These are phyloP conservation scores for Nitzschia sp. DNA, from an alignment of 108 stramenopile species.

Conservation along the genomic window DNA sequence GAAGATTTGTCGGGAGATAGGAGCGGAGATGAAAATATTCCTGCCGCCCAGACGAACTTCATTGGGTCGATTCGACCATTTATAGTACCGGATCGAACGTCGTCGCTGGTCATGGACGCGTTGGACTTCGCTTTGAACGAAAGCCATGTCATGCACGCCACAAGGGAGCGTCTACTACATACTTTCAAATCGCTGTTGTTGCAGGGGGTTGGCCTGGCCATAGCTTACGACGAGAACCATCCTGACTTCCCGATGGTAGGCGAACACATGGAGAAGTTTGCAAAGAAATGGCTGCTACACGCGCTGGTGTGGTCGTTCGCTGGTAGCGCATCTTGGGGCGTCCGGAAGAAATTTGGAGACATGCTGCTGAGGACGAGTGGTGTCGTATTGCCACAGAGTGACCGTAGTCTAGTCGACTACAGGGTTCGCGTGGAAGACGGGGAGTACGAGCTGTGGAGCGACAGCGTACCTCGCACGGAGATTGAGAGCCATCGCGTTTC, in stretches of 20 bases:
- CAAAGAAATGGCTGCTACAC: slow-evolving; percentile 91
- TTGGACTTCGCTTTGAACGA: slow-evolving; percentile 73
- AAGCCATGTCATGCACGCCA: slow-evolving; percentile 91
- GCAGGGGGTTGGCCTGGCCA: slow-evolving; percentile 82
- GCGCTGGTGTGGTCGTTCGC: slow-evolving; percentile 95
- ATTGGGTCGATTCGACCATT: slow-evolving; percentile 62
- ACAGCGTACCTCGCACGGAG: slow-evolving; percentile 92
- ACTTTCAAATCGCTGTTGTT: slow-evolving; percentile 89
- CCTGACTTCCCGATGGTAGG: slow-evolving; percentile 95
- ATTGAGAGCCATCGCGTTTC: slow-evolving; percentile 94
- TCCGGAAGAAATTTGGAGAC: slow-evolving; percentile 79
- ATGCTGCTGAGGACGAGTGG: slow-evolving; percentile 79
- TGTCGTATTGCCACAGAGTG: slow-evolving; percentile 57
- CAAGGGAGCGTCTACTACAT: slow-evolving; percentile 81
- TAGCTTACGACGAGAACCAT: slow-evolving; percentile 95
- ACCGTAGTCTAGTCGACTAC: slow-evolving; percentile 73
- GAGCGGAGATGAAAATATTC: slow-evolving; percentile 36
- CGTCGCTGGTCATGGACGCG: slow-evolving; percentile 79
- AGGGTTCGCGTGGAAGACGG: slow-evolving; percentile 93
- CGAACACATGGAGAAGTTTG: slow-evolving; percentile 93
- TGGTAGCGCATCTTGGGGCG: slow-evolving; percentile 83
- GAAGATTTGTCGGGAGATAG: slow-evolving; percentile 52
- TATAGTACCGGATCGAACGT: slow-evolving; percentile 58
- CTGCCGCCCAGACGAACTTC: slow-evolving; percentile 74
- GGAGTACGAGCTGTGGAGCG: slow-evolving; percentile 92